These are phyloP conservation scores for Yamadazyma membranifaciens DNA, from an alignment of 1,139 yeast genomes.

Conservation along the genomic window DNA sequence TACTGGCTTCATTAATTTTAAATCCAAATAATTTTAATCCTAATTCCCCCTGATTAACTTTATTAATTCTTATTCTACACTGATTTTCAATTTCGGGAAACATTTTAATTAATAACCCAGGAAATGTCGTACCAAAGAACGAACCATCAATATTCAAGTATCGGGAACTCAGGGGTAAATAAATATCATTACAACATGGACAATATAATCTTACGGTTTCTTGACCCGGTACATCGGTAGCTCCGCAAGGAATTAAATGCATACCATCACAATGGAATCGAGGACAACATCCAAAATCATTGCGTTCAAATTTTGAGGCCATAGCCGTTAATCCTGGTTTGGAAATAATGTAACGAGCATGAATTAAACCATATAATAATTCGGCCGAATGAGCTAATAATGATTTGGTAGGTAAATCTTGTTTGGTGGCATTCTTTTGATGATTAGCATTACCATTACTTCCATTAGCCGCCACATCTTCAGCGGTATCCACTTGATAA, in stretches of 20 bases:
- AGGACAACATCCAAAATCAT: conserved; percentile 91
- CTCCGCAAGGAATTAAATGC: conserved; percentile 88
- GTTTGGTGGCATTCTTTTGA: conserved; percentile 14
- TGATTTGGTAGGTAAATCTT: conserved; percentile 66
- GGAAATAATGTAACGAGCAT: conserved; percentile 85
- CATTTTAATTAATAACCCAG: conserved; percentile 86
- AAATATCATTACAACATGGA: conserved; percentile 91
- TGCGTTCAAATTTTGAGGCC: conserved; percentile 93
- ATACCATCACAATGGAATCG: conserved; percentile 89
- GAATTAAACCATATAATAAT: conserved; percentile 87
- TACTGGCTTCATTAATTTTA: conserved; percentile 68
- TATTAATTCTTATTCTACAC: conserved; percentile 48
- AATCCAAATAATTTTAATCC: conserved; percentile 88
- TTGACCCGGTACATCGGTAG: conserved; percentile 86
- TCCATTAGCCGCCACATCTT: conserved; percentile 27
- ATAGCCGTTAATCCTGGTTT: conserved; percentile 88
- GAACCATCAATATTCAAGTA: conserved; percentile 93
- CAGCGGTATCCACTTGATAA: conserved; percentile 79
- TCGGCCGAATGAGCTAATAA: conserved; percentile 88
- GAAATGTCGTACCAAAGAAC: conserved; percentile 93
- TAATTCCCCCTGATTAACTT: conserved; percentile 53
- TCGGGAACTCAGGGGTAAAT: conserved; percentile 81
- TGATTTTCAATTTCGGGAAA: conserved; percentile 74
- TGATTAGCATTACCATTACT: conserved; percentile 7
- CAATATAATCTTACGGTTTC: conserved; percentile 91